Evolutionary conservation across 495 filamentous ascomycete species (phyloP).

Genomic region (Hypoxylon cercidicola): DNA sequence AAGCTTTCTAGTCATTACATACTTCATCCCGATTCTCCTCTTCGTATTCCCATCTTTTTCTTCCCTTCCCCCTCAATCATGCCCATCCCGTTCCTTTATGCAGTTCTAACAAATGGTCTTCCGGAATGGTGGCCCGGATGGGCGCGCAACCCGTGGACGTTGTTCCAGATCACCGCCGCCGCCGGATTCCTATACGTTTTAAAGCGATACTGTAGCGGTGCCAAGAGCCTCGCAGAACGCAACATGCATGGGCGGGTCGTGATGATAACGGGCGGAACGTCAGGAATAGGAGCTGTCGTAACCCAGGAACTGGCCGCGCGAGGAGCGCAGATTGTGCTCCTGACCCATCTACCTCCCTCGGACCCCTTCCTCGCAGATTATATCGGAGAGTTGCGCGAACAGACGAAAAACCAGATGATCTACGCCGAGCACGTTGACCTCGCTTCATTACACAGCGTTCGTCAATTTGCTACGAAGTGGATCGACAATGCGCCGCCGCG

Average conservation of each 20-base stretch:
- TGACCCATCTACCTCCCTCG: conserved; percentile 80
- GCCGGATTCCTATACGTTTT: conserved; percentile 69
- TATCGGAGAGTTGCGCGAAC: conserved; percentile 84
- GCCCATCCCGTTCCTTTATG: conserved; percentile 79
- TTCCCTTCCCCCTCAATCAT: conserved; percentile 56
- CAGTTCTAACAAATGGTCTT: conserved; percentile 71
- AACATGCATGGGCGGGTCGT: conserved; percentile 92
- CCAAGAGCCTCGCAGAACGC: conserved; percentile 78
- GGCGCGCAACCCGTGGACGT: conserved; percentile 56
- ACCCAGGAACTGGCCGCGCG: conserved; percentile 78
- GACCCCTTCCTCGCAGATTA: conserved; percentile 92
- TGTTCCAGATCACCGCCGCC: conserved; percentile 69
- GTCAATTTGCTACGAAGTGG: conserved; percentile 97
- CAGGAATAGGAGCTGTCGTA: conserved; percentile 85
- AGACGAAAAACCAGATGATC: conserved; percentile 87
- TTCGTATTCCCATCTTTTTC: background rate
- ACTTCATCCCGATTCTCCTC: conserved; percentile 1
- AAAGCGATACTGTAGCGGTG: conserved; percentile 83
- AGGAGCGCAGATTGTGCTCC: conserved; percentile 90
- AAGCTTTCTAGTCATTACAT: conserved; percentile 5
- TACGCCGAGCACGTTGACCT: conserved; percentile 96
- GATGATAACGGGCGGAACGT: conserved; percentile 95
- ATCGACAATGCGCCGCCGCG: conserved; percentile 93
- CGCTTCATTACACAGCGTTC: conserved; percentile 83
- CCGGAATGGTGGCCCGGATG: conserved; percentile 70